Percentiles rank a stretch among this genome's conserved stretches.
Conservation (phyloP, 176 grass and related monocot genomes). For the Elymus sibiricus region DNA sequence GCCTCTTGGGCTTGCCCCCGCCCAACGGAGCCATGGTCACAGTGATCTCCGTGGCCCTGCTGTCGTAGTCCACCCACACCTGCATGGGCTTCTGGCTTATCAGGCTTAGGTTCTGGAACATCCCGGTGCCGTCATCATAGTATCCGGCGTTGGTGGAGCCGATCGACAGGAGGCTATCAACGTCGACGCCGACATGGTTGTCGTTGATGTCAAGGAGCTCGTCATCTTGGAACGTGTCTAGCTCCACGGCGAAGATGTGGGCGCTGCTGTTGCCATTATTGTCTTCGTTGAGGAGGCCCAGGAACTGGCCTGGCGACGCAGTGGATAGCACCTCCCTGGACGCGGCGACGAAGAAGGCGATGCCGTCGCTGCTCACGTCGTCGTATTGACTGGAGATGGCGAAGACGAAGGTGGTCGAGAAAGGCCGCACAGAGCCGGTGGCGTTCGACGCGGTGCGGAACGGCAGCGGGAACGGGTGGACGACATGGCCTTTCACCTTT, state of each 20-base stretch:
- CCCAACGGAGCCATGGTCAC: too few species aligned
- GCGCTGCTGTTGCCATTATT: not conserved
- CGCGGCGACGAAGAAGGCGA: not conserved
- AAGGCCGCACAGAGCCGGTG: not conserved
- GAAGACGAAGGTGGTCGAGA: too few species aligned
- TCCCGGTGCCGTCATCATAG: too few species aligned
- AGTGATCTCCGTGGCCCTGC: too few species aligned
- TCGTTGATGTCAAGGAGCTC: constrained; percentile 28
- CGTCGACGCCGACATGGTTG: not conserved
- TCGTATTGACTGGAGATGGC: constrained; percentile 17
- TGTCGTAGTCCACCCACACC: too few species aligned
- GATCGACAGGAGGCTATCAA: not conserved
- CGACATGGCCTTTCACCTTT: constrained; percentile 29
- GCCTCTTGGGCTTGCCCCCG: too few species aligned
- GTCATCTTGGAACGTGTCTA: constrained; percentile 19
- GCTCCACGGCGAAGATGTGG: not conserved
- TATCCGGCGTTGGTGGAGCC: too few species aligned
- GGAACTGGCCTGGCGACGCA: too few species aligned
- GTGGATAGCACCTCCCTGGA: too few species aligned
- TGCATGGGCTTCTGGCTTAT: too few species aligned
- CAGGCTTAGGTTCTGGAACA: too few species aligned
- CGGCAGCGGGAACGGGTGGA: constrained; percentile 19
- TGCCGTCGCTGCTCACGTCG: constrained; percentile 33
- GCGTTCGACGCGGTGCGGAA: constrained; percentile 7
- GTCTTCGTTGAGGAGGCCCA: too few species aligned